Conservation (phyloP, 2,329 filamentous ascomycete genomes). For the Pseudogymnoascus sp. region DNA sequence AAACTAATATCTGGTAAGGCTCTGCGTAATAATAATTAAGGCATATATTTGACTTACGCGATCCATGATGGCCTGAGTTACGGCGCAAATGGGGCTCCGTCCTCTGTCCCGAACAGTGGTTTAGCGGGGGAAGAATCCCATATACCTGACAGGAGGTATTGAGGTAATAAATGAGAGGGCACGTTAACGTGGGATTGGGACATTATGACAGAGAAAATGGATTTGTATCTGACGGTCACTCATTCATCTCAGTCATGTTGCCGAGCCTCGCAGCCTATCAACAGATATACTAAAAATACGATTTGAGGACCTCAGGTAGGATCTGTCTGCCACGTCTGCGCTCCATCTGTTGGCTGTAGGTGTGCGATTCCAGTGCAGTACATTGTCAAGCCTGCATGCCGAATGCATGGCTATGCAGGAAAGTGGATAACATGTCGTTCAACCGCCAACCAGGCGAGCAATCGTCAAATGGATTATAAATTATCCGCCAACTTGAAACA, state of each 20-base stretch:
- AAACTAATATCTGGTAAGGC: neutral
- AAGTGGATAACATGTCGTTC: no score
- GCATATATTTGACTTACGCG: neutral
- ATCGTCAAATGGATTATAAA: no score
- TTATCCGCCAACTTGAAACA: no score
- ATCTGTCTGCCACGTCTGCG: neutral
- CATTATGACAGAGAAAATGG: neutral
- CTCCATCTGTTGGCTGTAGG: neutral
- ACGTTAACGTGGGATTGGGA: neutral
- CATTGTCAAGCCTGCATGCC: no score
- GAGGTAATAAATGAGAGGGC: neutral
- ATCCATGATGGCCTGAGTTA: neutral
- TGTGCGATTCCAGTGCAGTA: no score
- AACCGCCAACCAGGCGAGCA: no score
- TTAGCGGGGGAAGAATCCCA: neutral
- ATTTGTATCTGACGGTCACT: neutral
- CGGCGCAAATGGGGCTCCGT: neutral
- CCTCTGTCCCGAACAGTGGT: neutral
- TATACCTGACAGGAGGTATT: neutral
- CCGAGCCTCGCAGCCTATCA: neutral
- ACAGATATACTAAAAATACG: neutral
- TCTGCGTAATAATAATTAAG: neutral
- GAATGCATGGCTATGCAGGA: no score
- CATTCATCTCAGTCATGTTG: neutral
- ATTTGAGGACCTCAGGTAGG: neutral